Base-by-base conservation (phyloP, 1,284 basidiomycete genomes). In the Exobasidium rhododendri region DNA sequence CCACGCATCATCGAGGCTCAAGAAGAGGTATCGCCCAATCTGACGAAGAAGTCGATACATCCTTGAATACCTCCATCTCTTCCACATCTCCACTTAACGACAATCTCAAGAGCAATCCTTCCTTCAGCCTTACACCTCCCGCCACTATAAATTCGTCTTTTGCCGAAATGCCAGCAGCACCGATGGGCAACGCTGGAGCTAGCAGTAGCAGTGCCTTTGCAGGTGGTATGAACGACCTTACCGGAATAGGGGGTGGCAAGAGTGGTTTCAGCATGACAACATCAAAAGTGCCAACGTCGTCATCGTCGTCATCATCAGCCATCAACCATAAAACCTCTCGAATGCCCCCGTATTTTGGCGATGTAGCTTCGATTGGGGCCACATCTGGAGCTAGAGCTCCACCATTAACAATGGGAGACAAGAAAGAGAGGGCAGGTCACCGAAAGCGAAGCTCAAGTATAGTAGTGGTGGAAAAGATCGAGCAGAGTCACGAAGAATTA, bases 401-500 rank as follows among this genome's bases (percentile, higher is more conserved):
- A 31, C 47, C 47, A 7, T 20, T 50, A 10, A 50, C 29, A 7
- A 50, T 20, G 20, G 29, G 47, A 24, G 47, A 50, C 7, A 7
- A 55, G 14, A 50, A 20, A 32, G 47, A 50, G 24, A 22, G 52
- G 35, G 30, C 20, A 40, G 52, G 52, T 6, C 45, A 63, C 29
- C 45, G 65, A n/a, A 30, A 49, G 30, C 40, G 72, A 26, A 68
- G 65, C 14, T 59, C 69, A 24, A 78, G 75, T 1, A 71, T 82
- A 50, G 75, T 82, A 3, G 73, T 71, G n/a, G 81, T 83, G 13
- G 76, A 81, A 46, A 77, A 81, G 50, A 77, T 82, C 29, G 73
- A 80, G 51, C 75, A 80, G 63, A 81, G 80, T 43, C 81, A 80
- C 63, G 82, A 82, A 62, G 80, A 82, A 63, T 62, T 78, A 64